phyloP scores from a whole-genome alignment of 371 early-diverging fungal genomes.

The Nematocida sp. region DNA sequence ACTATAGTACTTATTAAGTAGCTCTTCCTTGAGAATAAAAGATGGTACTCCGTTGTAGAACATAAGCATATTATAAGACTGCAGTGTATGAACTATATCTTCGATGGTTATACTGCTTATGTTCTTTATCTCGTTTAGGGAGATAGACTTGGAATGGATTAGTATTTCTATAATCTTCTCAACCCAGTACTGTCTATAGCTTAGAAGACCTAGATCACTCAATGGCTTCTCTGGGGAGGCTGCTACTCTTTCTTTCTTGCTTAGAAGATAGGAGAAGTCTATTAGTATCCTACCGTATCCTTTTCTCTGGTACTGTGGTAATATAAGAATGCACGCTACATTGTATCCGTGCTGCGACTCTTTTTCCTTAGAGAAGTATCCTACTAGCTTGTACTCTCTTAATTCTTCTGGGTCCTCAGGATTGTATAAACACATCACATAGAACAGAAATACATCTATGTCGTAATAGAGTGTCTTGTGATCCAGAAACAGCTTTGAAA shows the following conservation, averaged over 20 bases:
- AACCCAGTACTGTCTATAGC: slow-evolving; percentile 76
- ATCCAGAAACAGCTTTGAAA: slow-evolving; percentile 95
- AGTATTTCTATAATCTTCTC: slow-evolving; percentile 49
- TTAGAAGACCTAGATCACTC: slow-evolving; percentile 86
- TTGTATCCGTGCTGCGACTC: slow-evolving; percentile 82
- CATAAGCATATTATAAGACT: slow-evolving; percentile 76
- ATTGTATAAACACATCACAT: slow-evolving; percentile 72
- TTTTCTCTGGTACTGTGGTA: slow-evolving; percentile 91
- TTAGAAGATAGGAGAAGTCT: slow-evolving; percentile 84
- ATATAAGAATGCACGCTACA: slow-evolving; percentile 95
- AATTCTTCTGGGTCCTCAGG: slow-evolving; percentile 62
- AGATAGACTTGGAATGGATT: slow-evolving; percentile 47
- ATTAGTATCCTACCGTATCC: slow-evolving; percentile 93
- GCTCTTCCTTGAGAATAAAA: slow-evolving; percentile 76
- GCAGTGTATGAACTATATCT: slow-evolving; percentile 85
- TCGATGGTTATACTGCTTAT: slow-evolving; percentile 77
- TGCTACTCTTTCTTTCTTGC: slow-evolving; percentile 80
- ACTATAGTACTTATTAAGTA: slow-evolving; percentile 65
- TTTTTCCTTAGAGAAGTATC: slow-evolving; percentile 99
- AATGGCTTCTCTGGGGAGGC: slow-evolving; percentile 96
- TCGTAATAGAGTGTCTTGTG: slow-evolving; percentile 99
- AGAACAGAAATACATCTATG: slow-evolving; percentile 94
- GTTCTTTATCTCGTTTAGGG: slow-evolving; percentile 74
- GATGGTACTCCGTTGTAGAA: slow-evolving; percentile 84
- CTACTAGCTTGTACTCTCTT: slow-evolving; percentile 77